Evolutionary conservation across 768 basidiomycete genomes (phyloP).

Genomic region (Tricholoma saponaceum): DNA sequence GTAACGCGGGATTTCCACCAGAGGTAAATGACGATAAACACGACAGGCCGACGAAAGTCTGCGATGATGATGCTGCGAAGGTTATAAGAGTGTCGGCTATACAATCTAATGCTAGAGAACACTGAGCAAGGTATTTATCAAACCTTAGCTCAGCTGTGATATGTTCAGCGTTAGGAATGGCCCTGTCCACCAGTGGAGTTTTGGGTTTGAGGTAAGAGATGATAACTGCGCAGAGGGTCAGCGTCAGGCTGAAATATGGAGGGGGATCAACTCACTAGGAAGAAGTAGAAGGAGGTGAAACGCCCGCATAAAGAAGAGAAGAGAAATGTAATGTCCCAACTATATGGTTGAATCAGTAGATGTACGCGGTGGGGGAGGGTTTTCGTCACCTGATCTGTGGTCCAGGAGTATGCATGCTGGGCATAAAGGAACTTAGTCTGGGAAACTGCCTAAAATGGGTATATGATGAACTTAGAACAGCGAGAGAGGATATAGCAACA

Average conservation of each 20-base stretch:
- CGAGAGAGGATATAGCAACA: conserved; percentile 17
- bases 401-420: conserved; percentile 68
- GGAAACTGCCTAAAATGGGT: neutral
- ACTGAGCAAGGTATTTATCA: conserved; percentile 61
- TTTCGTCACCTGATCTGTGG: conserved; percentile 44
- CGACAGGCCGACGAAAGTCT: conserved; percentile 55
- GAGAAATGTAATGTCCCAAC: conserved; percentile 74
- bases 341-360: conserved; percentile 20
- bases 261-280: conserved; percentile 46
- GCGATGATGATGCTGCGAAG: conserved; percentile 45
- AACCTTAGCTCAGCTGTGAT: conserved; percentile 62
- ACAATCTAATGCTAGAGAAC: conserved; percentile 65
- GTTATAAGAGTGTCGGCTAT: conserved; percentile 61
- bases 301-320: conserved; percentile 61
- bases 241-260: neutral
- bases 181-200: conserved; percentile 20
- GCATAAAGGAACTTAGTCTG: conserved; percentile 68
- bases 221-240: conserved; percentile 38
- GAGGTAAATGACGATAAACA: conserved; percentile 62
- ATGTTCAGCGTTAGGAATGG: conserved; percentile 30
- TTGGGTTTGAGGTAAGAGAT: conserved; percentile 60
- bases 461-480: neutral
- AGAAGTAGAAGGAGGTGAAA: conserved; percentile 63
- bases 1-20: conserved; percentile 63
- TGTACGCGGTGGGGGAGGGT: neutral